Conservation (phyloP, 2,329 filamentous ascomycete genomes). For the Diaporthe aspalathi region DNA sequence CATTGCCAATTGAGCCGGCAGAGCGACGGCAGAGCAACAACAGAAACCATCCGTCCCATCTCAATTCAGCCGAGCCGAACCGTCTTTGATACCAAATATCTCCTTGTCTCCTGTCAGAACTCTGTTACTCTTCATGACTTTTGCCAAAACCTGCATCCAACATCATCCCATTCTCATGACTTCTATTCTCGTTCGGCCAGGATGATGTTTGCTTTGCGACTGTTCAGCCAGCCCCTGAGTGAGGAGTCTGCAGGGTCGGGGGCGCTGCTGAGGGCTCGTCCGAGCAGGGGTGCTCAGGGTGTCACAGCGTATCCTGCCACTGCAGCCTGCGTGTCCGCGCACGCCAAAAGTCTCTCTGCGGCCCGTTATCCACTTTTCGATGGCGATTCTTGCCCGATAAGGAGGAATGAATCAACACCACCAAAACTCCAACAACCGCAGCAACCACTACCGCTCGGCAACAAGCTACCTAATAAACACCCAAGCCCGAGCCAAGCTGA, state of each 20-base stretch:
- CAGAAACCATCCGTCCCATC: background rate
- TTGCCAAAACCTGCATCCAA: background rate
- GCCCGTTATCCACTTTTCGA: slow-evolving; percentile 18
- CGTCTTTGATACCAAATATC: no score
- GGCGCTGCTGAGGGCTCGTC: slow-evolving; percentile 12
- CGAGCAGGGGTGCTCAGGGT: slow-evolving; percentile 5
- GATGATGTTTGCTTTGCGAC: background rate
- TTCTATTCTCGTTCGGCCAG: slow-evolving; percentile 12
- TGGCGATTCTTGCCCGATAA: slow-evolving; percentile 12
- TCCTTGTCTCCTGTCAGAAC: background rate
- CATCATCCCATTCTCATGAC: background rate
- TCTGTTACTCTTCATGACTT: slow-evolving; percentile 1
- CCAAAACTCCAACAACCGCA: background rate
- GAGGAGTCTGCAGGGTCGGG: no score
- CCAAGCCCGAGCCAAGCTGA: background rate
- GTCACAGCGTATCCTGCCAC: background rate
- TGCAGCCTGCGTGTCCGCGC: no score
- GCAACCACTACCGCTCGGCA: background rate
- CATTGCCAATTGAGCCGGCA: background rate
- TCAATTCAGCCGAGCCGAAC: slow-evolving; percentile 2
- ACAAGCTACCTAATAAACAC: background rate
- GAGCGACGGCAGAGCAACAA: background rate
- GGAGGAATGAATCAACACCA: slow-evolving; percentile 27
- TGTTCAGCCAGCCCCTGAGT: slow-evolving; percentile 6
- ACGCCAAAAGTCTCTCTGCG: background rate